phyloP scores from a whole-genome alignment of 805 yeast genomes.

The Pichia nakasei region DNA sequence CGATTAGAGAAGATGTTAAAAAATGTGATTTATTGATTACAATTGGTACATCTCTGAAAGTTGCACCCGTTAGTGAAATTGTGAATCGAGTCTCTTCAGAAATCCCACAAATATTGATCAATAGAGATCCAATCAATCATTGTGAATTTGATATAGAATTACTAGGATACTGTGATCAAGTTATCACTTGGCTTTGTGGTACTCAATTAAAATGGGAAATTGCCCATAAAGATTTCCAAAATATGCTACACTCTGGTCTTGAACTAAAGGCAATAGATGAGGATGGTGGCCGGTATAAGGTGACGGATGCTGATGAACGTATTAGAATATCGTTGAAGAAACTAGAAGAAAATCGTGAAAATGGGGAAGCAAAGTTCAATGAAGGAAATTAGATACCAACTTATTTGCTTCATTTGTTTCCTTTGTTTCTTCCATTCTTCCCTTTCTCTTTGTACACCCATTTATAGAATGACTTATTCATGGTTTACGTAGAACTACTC shows the following conservation, averaged over 20 bases:
- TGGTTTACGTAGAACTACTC: no score
- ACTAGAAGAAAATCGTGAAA: conserved; percentile 3
- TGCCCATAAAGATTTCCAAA: conserved; percentile 42
- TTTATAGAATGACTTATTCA: no score
- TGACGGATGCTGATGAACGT: conserved; percentile 25
- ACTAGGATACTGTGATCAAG: conserved; percentile 79
- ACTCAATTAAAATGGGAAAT: conserved; percentile 49
- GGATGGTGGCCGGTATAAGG: conserved; percentile 27
- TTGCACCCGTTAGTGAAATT: conserved; percentile 84
- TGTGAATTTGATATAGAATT: conserved; percentile 71
- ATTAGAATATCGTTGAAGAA: conserved; percentile 3
- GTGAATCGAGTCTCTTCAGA: conserved; percentile 62
- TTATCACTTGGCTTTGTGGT: conserved; percentile 54
- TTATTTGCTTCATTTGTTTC: no score
- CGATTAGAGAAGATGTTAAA: conserved; percentile 47
- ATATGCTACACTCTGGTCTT: conserved; percentile 27
- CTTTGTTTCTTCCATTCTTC: no score
- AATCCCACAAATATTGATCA: conserved; percentile 78
- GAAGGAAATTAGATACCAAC: no score
- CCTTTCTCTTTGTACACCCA: no score
- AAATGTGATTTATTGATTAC: conserved; percentile 74
- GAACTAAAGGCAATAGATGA: conserved; percentile 23
- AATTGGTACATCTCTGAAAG: conserved; percentile 86
- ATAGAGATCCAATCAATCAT: conserved; percentile 66
- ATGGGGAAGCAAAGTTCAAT: no score